Base-by-base conservation (phyloP, 2,329 filamentous ascomycete genomes). In the Trichoderma sp. region DNA sequence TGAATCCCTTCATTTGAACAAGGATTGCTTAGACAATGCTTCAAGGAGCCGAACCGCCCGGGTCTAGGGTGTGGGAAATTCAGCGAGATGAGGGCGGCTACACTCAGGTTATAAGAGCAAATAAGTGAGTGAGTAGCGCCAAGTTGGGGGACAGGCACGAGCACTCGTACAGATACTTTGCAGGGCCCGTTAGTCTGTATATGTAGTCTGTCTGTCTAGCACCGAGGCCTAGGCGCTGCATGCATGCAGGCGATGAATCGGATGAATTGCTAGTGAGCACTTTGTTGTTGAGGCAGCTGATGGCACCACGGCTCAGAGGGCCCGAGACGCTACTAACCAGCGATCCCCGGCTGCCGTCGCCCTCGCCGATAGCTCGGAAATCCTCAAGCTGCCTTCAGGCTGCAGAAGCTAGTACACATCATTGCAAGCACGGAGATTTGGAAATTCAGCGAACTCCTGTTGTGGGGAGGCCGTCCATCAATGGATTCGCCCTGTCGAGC, bases 31-130 rank as follows among this genome's bases (percentile, higher is more conserved):
- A 68, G 64, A 68, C 28, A 26, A 58, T 71, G 34, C 57, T 68
- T 68, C 39, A 34, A 59, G 61, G 68, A 58, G 53, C 62, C 68
- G 53, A 65, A 55, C 59, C 50, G 61, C 26, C 47, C 62, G 26
- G 32, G 68, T 59, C 62, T 63, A 32, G 68, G 68, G 62, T 58
- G 68, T 71, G 61, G 59, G 68, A 65, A 71, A 58, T 58, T 71
- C 61, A 59, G 68, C 68, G 68, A 71, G 68, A 71, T 71, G 68
- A 71, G 68, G 68, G 68, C 68, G 68, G 68, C 36, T 71, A 71
- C 59, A 39, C 20, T 34, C 32, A 32, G 67, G 36, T 62, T 70
- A 63, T 62, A 70, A 63, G 39, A 63, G 36, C 30, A 70, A 26
- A 62, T 36, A 13, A n/a, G 57, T 59, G 15, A 43, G 15, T 12